Conservation (phyloP, 371 early-diverging fungal genomes). For the Mucor velutinosus region DNA sequence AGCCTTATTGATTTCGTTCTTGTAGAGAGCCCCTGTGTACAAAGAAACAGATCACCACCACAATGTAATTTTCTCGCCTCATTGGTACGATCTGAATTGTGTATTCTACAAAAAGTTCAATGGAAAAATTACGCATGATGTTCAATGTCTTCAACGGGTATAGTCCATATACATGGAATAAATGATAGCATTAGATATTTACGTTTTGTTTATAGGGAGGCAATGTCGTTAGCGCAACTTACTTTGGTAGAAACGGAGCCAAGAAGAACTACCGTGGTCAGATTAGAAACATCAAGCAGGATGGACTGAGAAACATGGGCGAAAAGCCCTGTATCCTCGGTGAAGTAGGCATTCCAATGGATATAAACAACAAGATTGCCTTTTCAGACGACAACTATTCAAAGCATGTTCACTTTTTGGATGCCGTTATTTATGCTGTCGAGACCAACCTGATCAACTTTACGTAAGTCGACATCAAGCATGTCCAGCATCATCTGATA, state of each 20-base stretch:
- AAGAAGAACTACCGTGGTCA: conserved; percentile 77
- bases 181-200: neutral
- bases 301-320: conserved; percentile 67
- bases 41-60: conserved; percentile 55
- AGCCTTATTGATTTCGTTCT: neutral
- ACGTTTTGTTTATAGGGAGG: conserved; percentile 47
- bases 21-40: conserved; percentile 66
- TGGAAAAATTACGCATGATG: conserved; percentile 76
- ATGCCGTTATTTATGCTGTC: conserved; percentile 72
- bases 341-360: conserved; percentile 89
- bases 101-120: conserved; percentile 77
- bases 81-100: conserved; percentile 59
- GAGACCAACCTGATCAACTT: conserved; percentile 78
- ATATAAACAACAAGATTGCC: conserved; percentile 71
- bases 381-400: conserved; percentile 72
- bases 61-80: conserved; percentile 60
- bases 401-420: conserved; percentile 71
- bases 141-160: conserved; percentile 72
- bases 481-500: neutral
- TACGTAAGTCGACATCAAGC: conserved; percentile 46
- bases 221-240: conserved; percentile 74
- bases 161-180: neutral
- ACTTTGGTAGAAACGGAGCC: conserved; percentile 80
- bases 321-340: conserved; percentile 71
- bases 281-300: conserved; percentile 64